Conservation (phyloP, 306 rosid genomes). For the Pyrus bretschneideri region DNA sequence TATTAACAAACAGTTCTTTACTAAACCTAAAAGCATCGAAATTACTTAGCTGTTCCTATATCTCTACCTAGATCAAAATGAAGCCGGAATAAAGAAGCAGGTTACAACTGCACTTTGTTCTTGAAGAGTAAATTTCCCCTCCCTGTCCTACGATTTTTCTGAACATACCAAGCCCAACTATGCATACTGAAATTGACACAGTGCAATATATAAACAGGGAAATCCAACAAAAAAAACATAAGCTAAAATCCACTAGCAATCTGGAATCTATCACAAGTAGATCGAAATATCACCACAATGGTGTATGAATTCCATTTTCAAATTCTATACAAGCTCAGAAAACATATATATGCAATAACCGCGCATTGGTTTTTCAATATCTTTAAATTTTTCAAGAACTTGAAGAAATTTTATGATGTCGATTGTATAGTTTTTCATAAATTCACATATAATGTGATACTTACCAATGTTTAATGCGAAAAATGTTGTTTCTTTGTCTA, state of each 20-base stretch:
- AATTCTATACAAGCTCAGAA: background rate
- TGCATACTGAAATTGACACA: background rate
- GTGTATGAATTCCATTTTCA: background rate
- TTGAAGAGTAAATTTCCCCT: background rate
- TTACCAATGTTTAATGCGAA: background rate
- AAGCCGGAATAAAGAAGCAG: background rate
- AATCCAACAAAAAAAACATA: too few relatives aligned
- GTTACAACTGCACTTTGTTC: background rate
- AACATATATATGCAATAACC: background rate
- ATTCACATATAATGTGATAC: background rate
- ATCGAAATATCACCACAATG: background rate
- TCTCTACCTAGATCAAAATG: background rate
- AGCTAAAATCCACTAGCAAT: too few relatives aligned
- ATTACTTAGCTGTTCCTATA: background rate
- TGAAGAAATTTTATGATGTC: background rate
- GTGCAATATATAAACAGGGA: too few relatives aligned
- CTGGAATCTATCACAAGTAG: too few relatives aligned
- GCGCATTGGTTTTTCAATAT: background rate
- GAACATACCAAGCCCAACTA: background rate
- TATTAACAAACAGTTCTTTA: background rate
- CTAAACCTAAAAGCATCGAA: background rate
- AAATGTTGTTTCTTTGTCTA: background rate
- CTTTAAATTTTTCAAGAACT: background rate
- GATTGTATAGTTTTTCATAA: background rate
- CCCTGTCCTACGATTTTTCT: background rate